Conservation (phyloP, 2,329 filamentous ascomycete genomes). For the Ophiostoma perfectum region DNA sequence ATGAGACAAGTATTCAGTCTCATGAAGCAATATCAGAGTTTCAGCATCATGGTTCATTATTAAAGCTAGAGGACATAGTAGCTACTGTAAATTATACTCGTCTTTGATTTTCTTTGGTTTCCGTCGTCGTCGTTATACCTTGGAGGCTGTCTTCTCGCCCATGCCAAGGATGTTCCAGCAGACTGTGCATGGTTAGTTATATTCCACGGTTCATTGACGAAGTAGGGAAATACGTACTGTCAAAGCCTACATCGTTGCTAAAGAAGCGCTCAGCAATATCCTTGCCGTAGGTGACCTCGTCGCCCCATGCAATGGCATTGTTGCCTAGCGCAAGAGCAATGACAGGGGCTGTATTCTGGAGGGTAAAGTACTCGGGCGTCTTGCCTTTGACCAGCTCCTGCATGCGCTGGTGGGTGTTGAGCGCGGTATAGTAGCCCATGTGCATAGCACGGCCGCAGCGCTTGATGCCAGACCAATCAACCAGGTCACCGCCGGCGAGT, state of each 20-base stretch:
- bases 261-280: conserved; percentile 62
- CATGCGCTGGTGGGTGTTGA: conserved; percentile 63
- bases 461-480: conserved; percentile 71
- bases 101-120: too few relatives aligned
- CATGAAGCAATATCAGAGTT: background rate
- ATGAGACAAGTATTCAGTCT: background rate
- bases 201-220: background rate
- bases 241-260: conserved; percentile 60
- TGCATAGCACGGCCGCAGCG: conserved; percentile 72
- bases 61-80: too few relatives aligned
- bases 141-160: conserved; percentile 10
- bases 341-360: conserved; percentile 55
- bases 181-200: conserved; percentile 16
- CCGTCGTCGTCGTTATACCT: background rate
- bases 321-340: conserved; percentile 69
- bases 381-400: conserved; percentile 38
- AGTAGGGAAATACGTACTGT: conserved; percentile 43
- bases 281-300: conserved; percentile 54
- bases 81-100: too few relatives aligned
- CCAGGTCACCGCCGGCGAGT: conserved; percentile 65
- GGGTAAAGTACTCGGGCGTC: conserved; percentile 43
- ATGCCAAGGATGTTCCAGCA: conserved; percentile 20
- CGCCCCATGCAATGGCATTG: conserved; percentile 58
- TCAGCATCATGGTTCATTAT: background rate
- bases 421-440: conserved; percentile 60